Conservation (phyloP, 768 basidiomycete species). For the Lactarius hatsudake region DNA sequence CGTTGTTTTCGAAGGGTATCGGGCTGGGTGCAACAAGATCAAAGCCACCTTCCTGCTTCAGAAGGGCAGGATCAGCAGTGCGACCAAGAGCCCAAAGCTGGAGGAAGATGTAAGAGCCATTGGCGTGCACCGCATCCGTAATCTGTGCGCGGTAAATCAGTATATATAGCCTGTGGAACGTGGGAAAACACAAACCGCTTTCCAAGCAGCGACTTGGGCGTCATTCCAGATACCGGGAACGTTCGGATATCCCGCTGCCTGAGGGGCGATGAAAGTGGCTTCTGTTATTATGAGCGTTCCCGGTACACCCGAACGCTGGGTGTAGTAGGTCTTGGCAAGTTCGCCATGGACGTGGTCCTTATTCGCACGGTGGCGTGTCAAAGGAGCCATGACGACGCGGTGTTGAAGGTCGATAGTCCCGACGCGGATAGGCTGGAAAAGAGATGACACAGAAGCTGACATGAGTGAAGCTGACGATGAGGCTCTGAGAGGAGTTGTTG, state of each 20-base stretch:
- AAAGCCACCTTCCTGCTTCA: constrained; percentile 40
- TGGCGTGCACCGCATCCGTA: constrained; percentile 54
- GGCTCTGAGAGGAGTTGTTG: neutral
- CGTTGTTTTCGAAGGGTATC: constrained; percentile 36
- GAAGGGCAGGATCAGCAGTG: constrained; percentile 34
- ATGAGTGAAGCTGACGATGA: constrained; percentile 4
- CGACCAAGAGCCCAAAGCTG: constrained; percentile 62
- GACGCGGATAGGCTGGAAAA: constrained; percentile 48
- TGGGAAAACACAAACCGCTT: constrained; percentile 33
- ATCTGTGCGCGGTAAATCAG: constrained; percentile 39
- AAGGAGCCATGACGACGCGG: constrained; percentile 52
- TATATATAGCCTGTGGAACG: neutral
- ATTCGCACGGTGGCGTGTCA: constrained; percentile 47
- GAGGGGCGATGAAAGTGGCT: constrained; percentile 49
- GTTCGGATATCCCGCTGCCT: constrained; percentile 48
- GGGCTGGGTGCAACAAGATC: constrained; percentile 29
- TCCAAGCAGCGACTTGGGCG: constrained; percentile 56
- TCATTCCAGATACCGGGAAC: constrained; percentile 65
- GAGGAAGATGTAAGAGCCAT: constrained; percentile 49
- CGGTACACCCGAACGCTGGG: constrained; percentile 44
- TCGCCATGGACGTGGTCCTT: constrained; percentile 37
- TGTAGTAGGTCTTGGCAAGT: constrained; percentile 46
- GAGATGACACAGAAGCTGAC: constrained; percentile 25
- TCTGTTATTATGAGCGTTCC: constrained; percentile 60
- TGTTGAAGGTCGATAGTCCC: constrained; percentile 45